Evolutionary conservation across 352 stramenopile species (phyloP).

Genomic region (Phytophthora ohioensis): DNA sequence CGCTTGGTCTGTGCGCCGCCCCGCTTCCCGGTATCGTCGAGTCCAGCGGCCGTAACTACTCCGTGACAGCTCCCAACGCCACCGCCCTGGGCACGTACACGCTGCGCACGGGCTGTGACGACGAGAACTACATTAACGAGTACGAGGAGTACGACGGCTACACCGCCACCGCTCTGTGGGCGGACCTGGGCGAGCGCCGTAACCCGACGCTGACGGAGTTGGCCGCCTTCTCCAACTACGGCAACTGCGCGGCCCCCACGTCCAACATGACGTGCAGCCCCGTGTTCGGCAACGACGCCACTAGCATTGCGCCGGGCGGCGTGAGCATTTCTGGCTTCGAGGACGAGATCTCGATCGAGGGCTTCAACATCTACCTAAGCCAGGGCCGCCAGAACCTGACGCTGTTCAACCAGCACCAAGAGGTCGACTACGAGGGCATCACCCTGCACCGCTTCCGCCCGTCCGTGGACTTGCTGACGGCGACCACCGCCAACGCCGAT

Average conservation of each 20-base stretch:
- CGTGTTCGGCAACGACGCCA: constrained; percentile 63
- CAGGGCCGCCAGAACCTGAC: constrained; percentile 72
- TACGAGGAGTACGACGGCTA: constrained; percentile 65
- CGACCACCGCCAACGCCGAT: constrained; percentile 22
- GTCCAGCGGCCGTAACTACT: constrained; percentile 63
- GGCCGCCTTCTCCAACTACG: constrained; percentile 54
- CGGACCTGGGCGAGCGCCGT: constrained; percentile 44
- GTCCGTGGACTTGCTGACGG: constrained; percentile 44
- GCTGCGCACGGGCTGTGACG: constrained; percentile 59
- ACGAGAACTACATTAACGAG: constrained; percentile 61
- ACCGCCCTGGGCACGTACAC: constrained; percentile 50
- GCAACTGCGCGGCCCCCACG: constrained; percentile 55
- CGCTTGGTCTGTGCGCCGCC: constrained; percentile 58
- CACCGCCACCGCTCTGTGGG: constrained; percentile 51
- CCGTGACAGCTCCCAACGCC: constrained; percentile 34
- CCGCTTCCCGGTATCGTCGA: constrained; percentile 65
- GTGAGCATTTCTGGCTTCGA: constrained; percentile 60
- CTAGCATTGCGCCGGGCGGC: constrained; percentile 52
- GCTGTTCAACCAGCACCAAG: constrained; percentile 51
- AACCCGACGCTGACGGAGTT: constrained; percentile 65
- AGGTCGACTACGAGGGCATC: constrained; percentile 57
- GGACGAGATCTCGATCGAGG: constrained; percentile 44
- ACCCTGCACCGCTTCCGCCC: constrained; percentile 64
- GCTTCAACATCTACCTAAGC: constrained; percentile 58
- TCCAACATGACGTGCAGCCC: constrained; percentile 67